These are phyloP conservation scores for Mycena belliarum DNA, from an alignment of 768 basidiomycete genomes.

Conservation along the genomic window DNA sequence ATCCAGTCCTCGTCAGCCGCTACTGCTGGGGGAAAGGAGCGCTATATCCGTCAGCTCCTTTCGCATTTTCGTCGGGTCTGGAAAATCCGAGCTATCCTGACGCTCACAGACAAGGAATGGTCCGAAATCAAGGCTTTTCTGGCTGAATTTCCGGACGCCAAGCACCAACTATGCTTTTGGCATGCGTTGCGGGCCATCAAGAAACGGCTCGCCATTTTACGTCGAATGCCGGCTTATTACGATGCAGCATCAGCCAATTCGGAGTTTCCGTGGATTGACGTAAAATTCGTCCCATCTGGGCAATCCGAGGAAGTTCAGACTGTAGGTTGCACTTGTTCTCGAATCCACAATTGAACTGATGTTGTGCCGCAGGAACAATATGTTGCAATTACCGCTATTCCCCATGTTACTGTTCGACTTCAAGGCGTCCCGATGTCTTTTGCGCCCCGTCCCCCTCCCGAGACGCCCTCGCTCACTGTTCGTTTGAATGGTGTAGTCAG, in stretches of 20 bases:
- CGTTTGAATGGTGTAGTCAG: not conserved
- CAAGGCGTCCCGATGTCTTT: not conserved
- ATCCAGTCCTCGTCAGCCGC: conserved; percentile 19
- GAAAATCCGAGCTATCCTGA: conserved; percentile 27
- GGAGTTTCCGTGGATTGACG: conserved; percentile 30
- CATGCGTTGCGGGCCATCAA: conserved; percentile 33
- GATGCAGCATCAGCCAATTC: conserved; percentile 24
- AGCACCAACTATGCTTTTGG: conserved; percentile 42
- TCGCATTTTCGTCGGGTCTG: conserved; percentile 24
- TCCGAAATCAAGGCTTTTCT: conserved; percentile 36
- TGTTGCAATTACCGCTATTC: not conserved
- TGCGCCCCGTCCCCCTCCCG: not conserved
- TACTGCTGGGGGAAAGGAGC: conserved; percentile 24
- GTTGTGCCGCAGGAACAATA: not conserved
- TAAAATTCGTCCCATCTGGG: conserved; percentile 25
- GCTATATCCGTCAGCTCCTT: conserved; percentile 27
- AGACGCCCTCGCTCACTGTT: not conserved
- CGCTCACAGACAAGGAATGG: conserved; percentile 36
- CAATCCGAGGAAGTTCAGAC: conserved; percentile 17
- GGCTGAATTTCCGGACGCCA: conserved; percentile 29
- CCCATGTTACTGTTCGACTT: not conserved
- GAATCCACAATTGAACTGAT: not conserved
- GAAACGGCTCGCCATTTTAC: conserved; percentile 28
- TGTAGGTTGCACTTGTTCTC: not conserved
- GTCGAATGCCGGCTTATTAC: conserved; percentile 29